phyloP scores from a whole-genome alignment of 306 rosid species.

The Ormosia emarginata region DNA sequence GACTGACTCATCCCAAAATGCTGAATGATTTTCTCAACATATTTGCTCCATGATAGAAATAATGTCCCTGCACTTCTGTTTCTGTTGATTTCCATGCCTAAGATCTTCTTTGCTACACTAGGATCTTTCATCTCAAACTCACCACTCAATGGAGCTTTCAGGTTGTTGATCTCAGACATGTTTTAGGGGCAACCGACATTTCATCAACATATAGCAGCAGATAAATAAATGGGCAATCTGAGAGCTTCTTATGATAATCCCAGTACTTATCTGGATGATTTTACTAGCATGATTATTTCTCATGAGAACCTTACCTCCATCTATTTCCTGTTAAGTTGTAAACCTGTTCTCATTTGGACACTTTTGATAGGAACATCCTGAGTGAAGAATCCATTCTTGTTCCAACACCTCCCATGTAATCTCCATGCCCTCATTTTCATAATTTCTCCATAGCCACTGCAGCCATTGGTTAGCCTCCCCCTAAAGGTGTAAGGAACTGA shows the following conservation, averaged over 20 bases:
- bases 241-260: not conserved
- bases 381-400: not conserved
- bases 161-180: too few species aligned
- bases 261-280: not conserved
- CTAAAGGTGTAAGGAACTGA: not conserved
- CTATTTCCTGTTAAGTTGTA: not conserved
- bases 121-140: too few species aligned
- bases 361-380: too few species aligned
- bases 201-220: too few species aligned
- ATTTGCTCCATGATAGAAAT: too few species aligned
- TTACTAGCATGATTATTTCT: not conserved
- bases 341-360: not conserved
- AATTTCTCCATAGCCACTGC: not conserved
- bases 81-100: too few species aligned
- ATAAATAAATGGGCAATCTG: not conserved
- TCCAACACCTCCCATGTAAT: not conserved
- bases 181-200: too few species aligned
- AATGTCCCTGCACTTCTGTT: too few species aligned
- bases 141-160: too few species aligned
- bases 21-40: too few species aligned
- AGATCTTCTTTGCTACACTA: too few species aligned
- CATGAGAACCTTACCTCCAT: not conserved
- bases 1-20: too few species aligned
- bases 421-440: not conserved
- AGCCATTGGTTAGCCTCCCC: not conserved